Evolutionary conservation across 164 flowering plant species (phyloP), one percentile per base, ranked within the genome.

Genomic region (Piper longum): DNA sequence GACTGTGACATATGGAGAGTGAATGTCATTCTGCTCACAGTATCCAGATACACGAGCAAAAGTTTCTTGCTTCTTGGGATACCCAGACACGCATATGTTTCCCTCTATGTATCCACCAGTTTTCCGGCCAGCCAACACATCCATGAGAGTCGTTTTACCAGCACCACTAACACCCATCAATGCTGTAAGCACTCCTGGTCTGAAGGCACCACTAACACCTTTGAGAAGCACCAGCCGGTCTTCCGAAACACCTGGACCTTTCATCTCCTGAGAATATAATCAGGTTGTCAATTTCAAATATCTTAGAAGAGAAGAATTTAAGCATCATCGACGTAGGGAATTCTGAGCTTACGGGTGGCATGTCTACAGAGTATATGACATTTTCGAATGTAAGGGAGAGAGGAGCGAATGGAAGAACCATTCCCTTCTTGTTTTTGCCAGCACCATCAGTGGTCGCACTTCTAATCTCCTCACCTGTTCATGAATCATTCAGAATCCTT

Each of bases 121-220:
- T 69, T 82, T 82, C 54, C 83, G 70, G 60, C 83, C 83, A 2
- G 83, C 79, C 54, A 82, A 65, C 14, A 79, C 85, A 69, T 82
- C 85, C 83, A 82, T 73, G 36, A 82, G 70, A 36, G 83, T 82
- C 4, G 85, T 82, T 64, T 82, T 82, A 16, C 85, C 85, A 54
- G 85, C 85, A 40, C 83, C 83, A 72, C 83, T 82, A 54, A 80
- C 79, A 67, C 85, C 85, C 85, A 82, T 82, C 39, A 80, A 61
- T 62, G 83, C 85, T 57, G 83, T 82, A 44, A 82, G 78, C 18
- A 82, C 78, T 60, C 83, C 85, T 3, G 85, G 85, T 71, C 82
- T 78, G 54, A 82, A 82, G 48, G 80, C 74, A n/a, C 85, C 83
- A 64, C 75, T 80, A 7, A 82, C 72, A 41, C 80, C 78, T 62